phyloP scores from a whole-genome alignment of 2,329 filamentous ascomycete species.

The Fusarium sp. region DNA sequence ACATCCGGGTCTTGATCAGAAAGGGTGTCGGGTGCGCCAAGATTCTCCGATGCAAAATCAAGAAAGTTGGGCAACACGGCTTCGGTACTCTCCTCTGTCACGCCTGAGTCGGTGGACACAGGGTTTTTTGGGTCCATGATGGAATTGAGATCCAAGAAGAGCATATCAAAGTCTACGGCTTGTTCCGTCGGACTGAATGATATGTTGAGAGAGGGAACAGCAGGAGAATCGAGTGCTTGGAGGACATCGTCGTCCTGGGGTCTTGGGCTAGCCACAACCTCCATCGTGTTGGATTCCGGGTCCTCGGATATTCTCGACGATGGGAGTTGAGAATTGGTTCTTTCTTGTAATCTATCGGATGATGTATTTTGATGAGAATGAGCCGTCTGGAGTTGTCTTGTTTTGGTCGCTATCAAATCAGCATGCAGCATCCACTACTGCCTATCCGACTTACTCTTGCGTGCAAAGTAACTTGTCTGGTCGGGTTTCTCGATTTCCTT shows the following conservation, averaged over 20 bases:
- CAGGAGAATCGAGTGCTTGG: not conserved
- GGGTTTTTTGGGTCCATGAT: not conserved
- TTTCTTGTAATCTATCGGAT: not conserved
- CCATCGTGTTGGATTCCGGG: not conserved
- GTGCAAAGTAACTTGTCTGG: not conserved
- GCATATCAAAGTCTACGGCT: conserved; percentile 5
- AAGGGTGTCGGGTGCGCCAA: not conserved
- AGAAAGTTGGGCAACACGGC: not conserved
- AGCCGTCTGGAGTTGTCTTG: not conserved
- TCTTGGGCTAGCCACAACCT: not conserved
- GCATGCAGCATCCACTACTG: not conserved
- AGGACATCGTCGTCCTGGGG: not conserved
- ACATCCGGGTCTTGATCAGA: not conserved
- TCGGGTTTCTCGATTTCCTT: conserved; percentile 18
- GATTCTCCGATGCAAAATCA: not conserved
- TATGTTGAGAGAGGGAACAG: not conserved
- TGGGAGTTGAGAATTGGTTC: not conserved
- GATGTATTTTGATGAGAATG: not conserved
- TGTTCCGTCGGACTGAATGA: not conserved
- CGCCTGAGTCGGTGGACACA: no score
- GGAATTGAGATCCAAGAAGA: not conserved
- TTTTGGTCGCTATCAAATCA: not conserved
- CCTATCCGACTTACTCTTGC: not conserved
- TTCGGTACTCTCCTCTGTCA: not conserved
- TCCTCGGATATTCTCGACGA: not conserved